A percentile compares a stretch with the other conserved stretches of the same genome.
phyloP scores from a whole-genome alignment of 495 filamentous ascomycete genomes.

The Pyrenula aspistea region DNA sequence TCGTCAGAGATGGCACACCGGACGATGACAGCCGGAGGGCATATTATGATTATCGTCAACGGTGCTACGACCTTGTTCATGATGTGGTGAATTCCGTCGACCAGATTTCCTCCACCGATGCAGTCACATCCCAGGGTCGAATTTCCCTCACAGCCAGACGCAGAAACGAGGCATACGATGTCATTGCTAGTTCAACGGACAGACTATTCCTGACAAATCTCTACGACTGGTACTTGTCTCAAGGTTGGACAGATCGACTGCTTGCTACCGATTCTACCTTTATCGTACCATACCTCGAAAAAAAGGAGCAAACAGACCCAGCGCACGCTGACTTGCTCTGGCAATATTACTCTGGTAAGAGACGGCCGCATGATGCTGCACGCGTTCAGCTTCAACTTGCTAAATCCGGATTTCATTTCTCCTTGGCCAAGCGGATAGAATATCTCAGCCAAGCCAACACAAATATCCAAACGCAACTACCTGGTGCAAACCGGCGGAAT shows the following conservation, averaged over 20 bases:
- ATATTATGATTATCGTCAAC: conserved; percentile 56
- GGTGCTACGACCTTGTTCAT: conserved; percentile 76
- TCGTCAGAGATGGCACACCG: conserved; percentile 53
- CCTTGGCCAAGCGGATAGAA: conserved; percentile 68
- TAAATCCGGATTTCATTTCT: conserved; percentile 62
- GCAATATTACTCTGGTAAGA: conserved; percentile 70
- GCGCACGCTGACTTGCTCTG: conserved; percentile 85
- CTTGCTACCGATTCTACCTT: conserved; percentile 71
- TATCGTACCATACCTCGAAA: conserved; percentile 76
- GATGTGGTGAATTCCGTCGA: conserved; percentile 68
- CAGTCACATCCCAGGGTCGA: conserved; percentile 66
- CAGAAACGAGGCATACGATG: conserved; percentile 72
- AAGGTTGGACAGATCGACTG: conserved; percentile 71
- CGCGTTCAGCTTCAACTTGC: conserved; percentile 75
- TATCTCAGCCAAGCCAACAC: conserved; percentile 80
- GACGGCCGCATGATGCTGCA: conserved; percentile 73
- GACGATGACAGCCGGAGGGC: conserved; percentile 54
- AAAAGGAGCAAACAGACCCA: conserved; percentile 53
- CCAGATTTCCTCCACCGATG: conserved; percentile 45
- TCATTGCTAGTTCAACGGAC: conserved; percentile 74
- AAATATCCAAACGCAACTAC: conserved; percentile 66
- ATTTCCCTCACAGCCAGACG: conserved; percentile 62
- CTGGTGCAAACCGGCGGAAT: conserved; percentile 57
- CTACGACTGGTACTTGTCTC: conserved; percentile 90
- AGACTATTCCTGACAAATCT: conserved; percentile 88